Base-by-base conservation (phyloP, 805 yeast genomes). In the Kodamaea nitidulidarum region DNA sequence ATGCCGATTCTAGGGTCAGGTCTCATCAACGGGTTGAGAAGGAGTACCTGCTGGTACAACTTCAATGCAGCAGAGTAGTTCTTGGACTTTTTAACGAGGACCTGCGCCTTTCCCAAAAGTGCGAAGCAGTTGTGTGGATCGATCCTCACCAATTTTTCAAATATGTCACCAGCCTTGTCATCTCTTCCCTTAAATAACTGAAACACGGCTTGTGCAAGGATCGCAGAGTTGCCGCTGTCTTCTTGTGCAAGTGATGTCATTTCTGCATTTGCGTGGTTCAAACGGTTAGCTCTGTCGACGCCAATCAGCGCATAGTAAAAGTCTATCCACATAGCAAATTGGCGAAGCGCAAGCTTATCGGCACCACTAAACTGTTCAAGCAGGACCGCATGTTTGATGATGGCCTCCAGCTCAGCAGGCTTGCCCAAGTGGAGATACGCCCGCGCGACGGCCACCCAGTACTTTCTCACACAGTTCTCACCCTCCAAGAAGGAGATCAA, bases 1-100 rank as follows among this genome's bases (percentile, higher is more conserved):
- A 91, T 78, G 20, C 98, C 99, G 44, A 93, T 75, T 60, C 99
- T 73, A 14, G 97, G 95, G 63, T 91, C 97, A 4, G 98, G 97
- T 49, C 76, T 75, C 49, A 84, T 65, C 26, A 83, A 57, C 2
- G 97, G 97, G 45, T 88, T 81, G 36, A 81, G 69, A 24, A 81
- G 72, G 47, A 93, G 68, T 6, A 85, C 81, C 47, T 83, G 84
- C 67, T 93, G 99, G 62, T 86, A 93, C 22, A 85, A 59, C 56
- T 81, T 82, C 51, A 93, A 72, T 11, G 96, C 88, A 4, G 75
- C 79, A 16, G 73, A 58, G 59, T 80, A 88, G 55, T 84, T 84
- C 44, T 78, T 81, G 8, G 67, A 57, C 58, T 82, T 84, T 46
- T 75, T 75, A 54, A 86, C 82, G 24, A 81, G 64, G 24, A 88